Conservation (phyloP, 2,329 filamentous ascomycete species). For the Penicillium sp. region DNA sequence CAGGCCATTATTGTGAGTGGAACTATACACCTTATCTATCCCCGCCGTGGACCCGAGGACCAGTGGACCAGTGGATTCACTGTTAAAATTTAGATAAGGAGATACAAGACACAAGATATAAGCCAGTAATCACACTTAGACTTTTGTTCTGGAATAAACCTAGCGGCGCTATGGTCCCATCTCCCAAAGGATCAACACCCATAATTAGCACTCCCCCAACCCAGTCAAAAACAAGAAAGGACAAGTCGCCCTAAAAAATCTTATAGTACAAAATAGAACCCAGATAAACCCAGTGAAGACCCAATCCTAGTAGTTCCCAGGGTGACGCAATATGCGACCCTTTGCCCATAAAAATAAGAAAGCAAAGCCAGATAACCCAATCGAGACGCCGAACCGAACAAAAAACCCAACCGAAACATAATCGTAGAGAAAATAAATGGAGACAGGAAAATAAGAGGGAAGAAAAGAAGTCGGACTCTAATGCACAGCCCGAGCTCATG, state of each 20-base stretch:
- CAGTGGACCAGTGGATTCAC: background rate
- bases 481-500: conserved; percentile 32
- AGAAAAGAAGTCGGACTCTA: conserved; percentile 17
- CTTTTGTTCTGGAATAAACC: background rate
- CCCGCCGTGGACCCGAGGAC: background rate
- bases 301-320: background rate
- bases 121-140: background rate
- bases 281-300: background rate
- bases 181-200: background rate
- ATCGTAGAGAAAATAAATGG: conserved; percentile 2
- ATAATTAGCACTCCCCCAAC: background rate
- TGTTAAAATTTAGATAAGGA: background rate
- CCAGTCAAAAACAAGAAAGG: background rate
- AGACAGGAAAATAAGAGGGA: conserved; percentile 1
- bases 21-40: background rate
- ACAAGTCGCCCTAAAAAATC: background rate
- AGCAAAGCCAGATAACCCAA: background rate
- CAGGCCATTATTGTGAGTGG: background rate
- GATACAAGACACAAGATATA: background rate
- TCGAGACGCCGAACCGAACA: conserved; percentile 5
- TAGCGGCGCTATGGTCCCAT: background rate
- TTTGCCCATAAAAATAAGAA: background rate
- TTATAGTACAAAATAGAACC: conserved; percentile 11
- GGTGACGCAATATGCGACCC: background rate
- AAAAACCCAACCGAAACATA: background rate